Evolutionary conservation across 345 rosid species (phyloP).

Genomic region (Passiflora organensis): DNA sequence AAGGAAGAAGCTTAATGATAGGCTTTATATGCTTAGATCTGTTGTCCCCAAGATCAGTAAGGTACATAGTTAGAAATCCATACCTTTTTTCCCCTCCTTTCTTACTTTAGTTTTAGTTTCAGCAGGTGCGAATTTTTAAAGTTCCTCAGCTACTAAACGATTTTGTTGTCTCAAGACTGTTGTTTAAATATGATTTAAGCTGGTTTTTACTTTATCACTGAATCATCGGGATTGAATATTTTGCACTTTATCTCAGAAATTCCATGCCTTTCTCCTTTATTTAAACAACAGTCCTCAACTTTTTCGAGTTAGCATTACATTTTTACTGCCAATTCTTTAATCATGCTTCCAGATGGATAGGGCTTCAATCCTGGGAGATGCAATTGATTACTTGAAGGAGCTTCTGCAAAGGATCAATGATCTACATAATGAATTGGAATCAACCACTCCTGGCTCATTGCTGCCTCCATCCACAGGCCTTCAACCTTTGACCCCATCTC

Average conservation of each 20-base stretch:
- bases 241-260: no score
- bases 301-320: no score
- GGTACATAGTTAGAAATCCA: constrained; percentile 13
- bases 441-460: constrained; percentile 58
- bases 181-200: no score
- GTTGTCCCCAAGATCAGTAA: constrained; percentile 26
- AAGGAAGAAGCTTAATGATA: constrained; percentile 96
- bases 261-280: no score
- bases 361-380: constrained; percentile 96
- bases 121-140: no score
- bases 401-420: constrained; percentile 89
- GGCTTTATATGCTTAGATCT: constrained; percentile 61
- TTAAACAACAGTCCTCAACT: no score
- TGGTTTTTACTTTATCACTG: no score
- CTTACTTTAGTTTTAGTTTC: no score
- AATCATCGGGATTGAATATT: no score
- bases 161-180: no score
- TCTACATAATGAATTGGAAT: constrained; percentile 83
- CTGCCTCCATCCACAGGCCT: constrained; percentile 55
- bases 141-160: no score
- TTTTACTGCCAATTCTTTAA: background rate
- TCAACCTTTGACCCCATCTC: constrained; percentile 86
- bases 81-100: no score
- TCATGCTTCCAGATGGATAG: constrained; percentile 94
- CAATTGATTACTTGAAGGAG: constrained; percentile 92